Conservation (phyloP, 2,329 filamentous ascomycete genomes). For the Penicillium griseofulvum region DNA sequence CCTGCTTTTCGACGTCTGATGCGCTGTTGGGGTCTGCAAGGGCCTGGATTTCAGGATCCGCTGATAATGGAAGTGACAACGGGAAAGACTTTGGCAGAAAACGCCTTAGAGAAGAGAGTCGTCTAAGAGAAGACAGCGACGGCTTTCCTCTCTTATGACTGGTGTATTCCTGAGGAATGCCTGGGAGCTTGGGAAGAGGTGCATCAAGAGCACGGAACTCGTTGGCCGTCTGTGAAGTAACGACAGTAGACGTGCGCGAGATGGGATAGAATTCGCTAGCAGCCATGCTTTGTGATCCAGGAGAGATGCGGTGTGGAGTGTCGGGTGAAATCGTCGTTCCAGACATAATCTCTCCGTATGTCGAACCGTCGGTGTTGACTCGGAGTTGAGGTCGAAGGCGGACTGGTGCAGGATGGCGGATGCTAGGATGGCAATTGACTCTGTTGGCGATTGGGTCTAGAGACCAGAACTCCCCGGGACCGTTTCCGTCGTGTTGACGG, state of each 20-base stretch:
- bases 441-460: slow-evolving; percentile 27
- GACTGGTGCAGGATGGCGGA: slow-evolving; percentile 32
- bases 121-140: slow-evolving; percentile 35
- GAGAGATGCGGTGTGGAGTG: slow-evolving; percentile 15
- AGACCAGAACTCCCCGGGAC: slow-evolving; percentile 24
- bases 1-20: slow-evolving; percentile 31
- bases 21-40: slow-evolving; percentile 29
- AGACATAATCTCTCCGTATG: slow-evolving; percentile 30
- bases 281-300: slow-evolving; percentile 17
- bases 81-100: slow-evolving; percentile 34
- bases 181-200: slow-evolving; percentile 23
- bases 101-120: slow-evolving; percentile 29
- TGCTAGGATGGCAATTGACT: slow-evolving; percentile 28
- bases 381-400: slow-evolving; percentile 31
- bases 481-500: slow-evolving; percentile 35
- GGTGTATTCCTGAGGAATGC: slow-evolving; percentile 14
- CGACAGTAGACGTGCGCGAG: slow-evolving; percentile 31
- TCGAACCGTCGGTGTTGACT: slow-evolving; percentile 30
- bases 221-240: slow-evolving; percentile 23
- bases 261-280: slow-evolving; percentile 23
- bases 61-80: slow-evolving; percentile 31
- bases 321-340: slow-evolving; percentile 29
- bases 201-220: slow-evolving; percentile 24
- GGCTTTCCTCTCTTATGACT: slow-evolving; percentile 34
- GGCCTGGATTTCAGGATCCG: slow-evolving; percentile 39